Evolutionary conservation across 2,329 filamentous ascomycete species (phyloP), one percentile per base, ranked within the genome.

Genomic region (Thielaviopsis populi): DNA sequence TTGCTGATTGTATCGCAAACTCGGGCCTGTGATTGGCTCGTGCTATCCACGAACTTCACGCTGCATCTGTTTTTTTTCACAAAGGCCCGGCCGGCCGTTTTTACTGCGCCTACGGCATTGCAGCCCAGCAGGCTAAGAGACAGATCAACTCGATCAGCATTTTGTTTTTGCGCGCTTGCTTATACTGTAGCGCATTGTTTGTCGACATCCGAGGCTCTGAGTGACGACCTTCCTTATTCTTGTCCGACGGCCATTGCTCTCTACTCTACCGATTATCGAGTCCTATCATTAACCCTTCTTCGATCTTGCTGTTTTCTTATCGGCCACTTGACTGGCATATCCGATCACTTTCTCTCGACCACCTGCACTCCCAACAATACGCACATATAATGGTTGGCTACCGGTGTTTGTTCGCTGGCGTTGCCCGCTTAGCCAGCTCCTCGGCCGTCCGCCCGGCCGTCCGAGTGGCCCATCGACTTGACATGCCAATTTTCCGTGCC

Each of bases 381-480:
- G 15, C 10, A 30, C 27, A 27, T 15, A 46, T 33, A 61, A 68
- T 66, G 65, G 48, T 48, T 27, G 53, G 53, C 27, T 17, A 50
- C 37, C 66, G 65, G 17, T 59, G 40, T 17, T 33, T 64, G 22
- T 62, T 66, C n/a, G 37, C 62, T 7, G 50, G 65, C 13, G 43
- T 59, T 13, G 48, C 60, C 37, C 65, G 63, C 33, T 15, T 50
- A 27, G 43, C 60, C 13, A 54, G 22, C 24, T 50, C 40, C 17
- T 67, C 59, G 42, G 64, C 46, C 42, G 24, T 65, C 22, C 66
- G 65, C 48, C 63, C 62, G 24, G 66, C 59, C 2, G 37, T 24
- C 40, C 13, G 10, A n/a, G 67, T 74, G 74, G 70, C 27, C 24
- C 40, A 2, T 17, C 46, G 40, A 15, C 53, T 50, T 10, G 27